phyloP scores from a whole-genome alignment of 129 eudicot genomes.

The Gnaphalium uliginosum region DNA sequence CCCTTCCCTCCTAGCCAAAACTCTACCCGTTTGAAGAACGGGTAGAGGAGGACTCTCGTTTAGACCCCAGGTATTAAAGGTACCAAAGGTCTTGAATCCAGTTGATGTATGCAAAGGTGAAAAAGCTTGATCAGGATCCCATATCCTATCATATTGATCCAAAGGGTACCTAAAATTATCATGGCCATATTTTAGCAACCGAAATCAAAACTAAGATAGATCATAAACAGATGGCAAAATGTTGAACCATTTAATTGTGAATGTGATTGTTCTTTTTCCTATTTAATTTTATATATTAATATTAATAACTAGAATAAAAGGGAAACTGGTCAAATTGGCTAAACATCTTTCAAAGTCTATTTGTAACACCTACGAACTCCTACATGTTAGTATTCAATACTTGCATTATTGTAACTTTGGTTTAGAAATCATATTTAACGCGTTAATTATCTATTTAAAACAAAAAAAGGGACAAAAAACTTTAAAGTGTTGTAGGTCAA shows the following conservation, averaged over 20 bases:
- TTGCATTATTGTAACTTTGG: background rate
- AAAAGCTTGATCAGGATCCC: conserved; percentile 83
- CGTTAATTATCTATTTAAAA: background rate
- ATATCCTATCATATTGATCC: conserved; percentile 85
- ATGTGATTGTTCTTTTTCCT: too few relatives aligned
- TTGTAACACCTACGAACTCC: background rate
- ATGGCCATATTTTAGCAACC: conserved; percentile 13
- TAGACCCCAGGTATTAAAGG: conserved; percentile 45
- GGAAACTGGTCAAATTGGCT: background rate
- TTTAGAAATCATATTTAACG: background rate
- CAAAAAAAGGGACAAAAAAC: background rate
- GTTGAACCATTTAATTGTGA: background rate
- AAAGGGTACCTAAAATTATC: conserved; percentile 65
- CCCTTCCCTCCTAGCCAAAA: conserved; percentile 61
- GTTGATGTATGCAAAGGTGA: conserved; percentile 68
- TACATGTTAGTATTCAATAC: background rate
- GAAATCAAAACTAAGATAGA: conserved; percentile 8
- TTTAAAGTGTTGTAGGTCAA: background rate
- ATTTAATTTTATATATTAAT: background rate
- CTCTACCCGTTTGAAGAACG: conserved; percentile 84
- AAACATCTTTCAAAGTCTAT: background rate
- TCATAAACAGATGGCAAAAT: conserved; percentile 1
- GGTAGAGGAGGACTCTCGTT: conserved; percentile 58
- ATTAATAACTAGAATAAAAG: background rate
- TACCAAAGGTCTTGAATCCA: conserved; percentile 47